phyloP scores from a whole-genome alignment of 225 moss, liverwort and hornwort species.

The Climacium dendroides region DNA sequence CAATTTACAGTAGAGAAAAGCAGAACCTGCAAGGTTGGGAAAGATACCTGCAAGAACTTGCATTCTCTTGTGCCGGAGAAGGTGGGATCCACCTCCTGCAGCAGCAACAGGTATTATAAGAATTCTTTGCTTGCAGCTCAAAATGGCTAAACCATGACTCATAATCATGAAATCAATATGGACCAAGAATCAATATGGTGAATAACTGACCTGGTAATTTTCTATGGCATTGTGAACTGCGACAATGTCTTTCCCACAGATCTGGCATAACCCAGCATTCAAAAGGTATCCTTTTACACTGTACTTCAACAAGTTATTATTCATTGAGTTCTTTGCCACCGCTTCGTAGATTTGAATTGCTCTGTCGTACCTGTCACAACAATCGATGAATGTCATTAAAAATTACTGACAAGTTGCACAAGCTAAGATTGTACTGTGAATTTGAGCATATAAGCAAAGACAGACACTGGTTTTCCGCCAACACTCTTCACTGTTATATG shows the following conservation, averaged over 20 bases:
- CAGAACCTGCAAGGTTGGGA: neutral
- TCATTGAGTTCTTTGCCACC: conserved; percentile 52
- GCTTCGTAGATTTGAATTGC: conserved; percentile 54
- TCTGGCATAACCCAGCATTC: conserved; percentile 57
- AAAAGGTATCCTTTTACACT: conserved; percentile 61
- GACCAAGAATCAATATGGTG: neutral
- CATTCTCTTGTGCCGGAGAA: conserved; percentile 81
- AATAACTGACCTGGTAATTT: conserved; percentile 33
- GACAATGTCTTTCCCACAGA: conserved; percentile 48
- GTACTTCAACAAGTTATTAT: conserved; percentile 55
- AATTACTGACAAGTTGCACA: neutral
- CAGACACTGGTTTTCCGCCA: neutral
- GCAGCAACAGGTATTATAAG: neutral
- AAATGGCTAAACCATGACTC: neutral
- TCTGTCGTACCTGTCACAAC: conserved; percentile 46
- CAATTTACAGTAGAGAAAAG: neutral
- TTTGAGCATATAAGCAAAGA: neutral
- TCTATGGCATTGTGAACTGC: conserved; percentile 49
- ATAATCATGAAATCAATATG: neutral
- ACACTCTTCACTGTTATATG: neutral
- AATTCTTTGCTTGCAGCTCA: neutral
- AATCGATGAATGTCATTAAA: neutral
- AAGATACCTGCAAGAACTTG: conserved; percentile 73
- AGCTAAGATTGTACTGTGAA: neutral
- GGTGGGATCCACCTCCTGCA: conserved; percentile 91